Evolutionary conservation across 257 asterid genomes (phyloP).

Genomic region (Phtheirospermum japonicum): DNA sequence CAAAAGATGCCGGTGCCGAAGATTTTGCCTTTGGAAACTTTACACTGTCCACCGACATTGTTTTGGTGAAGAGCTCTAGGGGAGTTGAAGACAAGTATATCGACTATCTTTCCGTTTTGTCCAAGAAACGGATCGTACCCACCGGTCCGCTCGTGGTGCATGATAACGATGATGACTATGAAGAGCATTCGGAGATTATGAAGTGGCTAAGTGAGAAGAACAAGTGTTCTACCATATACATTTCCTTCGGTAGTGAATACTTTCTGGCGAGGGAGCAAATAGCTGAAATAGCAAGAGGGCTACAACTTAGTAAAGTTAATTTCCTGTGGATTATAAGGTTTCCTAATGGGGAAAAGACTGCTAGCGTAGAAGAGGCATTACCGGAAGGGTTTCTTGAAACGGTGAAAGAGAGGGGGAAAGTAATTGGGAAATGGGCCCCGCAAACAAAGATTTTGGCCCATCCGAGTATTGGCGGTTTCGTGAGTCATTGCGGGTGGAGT

Average conservation of each 20-base stretch:
- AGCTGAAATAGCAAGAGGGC: conserved; percentile 28
- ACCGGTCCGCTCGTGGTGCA: conserved; percentile 34
- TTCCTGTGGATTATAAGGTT: conserved; percentile 39
- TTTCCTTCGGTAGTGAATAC: conserved; percentile 43
- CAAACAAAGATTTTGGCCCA: conserved; percentile 30
- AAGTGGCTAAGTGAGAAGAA: conserved; percentile 33
- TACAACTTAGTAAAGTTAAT: conserved; percentile 25
- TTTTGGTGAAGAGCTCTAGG: conserved; percentile 29
- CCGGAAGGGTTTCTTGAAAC: conserved; percentile 32
- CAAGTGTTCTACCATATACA: conserved; percentile 27
- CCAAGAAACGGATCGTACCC: conserved; percentile 26
- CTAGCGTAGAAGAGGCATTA: conserved; percentile 10
- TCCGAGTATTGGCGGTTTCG: conserved; percentile 32
- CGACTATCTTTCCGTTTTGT: conserved; percentile 31
- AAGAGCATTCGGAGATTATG: conserved; percentile 25
- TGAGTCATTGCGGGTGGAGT: conserved; percentile 42
- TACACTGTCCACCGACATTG: conserved; percentile 21
- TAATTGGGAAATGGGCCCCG: conserved; percentile 34
- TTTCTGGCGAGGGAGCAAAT: conserved; percentile 31
- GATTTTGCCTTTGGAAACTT: conserved; percentile 24
- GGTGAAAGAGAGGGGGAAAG: conserved; percentile 24
- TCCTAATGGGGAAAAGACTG: conserved; percentile 22
- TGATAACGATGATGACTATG: not conserved
- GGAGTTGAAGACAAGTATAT: conserved; percentile 34
- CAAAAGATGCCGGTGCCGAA: conserved; percentile 20